Evolutionary conservation across 192 early-diverging fungal species (phyloP), one percentile per base, ranked within the genome.

Genomic region (Coemansia sp.): DNA sequence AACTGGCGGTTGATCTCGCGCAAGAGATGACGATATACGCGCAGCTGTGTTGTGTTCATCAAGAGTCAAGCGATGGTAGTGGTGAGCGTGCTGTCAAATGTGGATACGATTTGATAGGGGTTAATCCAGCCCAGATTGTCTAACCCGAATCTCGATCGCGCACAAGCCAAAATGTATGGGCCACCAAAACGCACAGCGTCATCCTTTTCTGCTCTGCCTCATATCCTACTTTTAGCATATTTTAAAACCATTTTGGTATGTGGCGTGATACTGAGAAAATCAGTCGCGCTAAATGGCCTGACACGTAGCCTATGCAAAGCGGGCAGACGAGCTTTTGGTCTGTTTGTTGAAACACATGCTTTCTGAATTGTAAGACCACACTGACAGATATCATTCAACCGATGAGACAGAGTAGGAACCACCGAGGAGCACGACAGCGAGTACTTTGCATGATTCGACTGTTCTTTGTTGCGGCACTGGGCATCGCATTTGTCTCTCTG

Each of bases 1-100:
- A 75, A 75, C 63, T 75, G 78, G 50, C 69, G 72, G 37, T 75
- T 74, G 65, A 80, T 42, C 61, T 80, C 78, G 63, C 78, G 78
- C 66, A 80, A 34, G 11, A 80, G 78, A 3, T 72, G 78, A 53
- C 78, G 78, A 21, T 80, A 80, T 1, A 62, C 42, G 65, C 50
- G 77, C 14, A 69, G 64, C 45, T 70, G 72, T 19, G 21, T 62
- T 8, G 17, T 39, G 36, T 39, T 60, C 37, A 40, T 57, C 31
- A 24, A 4, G 13, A 11, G 33, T 57, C 16, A 17, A n/a, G 29
- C 31, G 0, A 56, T 13, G 14, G 4, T 42, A 42, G 40, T 42
- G 16, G 40, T 21, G 19, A 48, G 46, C 24, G 24, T 27, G 24
- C 24, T 27, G 24, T 27, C 24, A 27, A 19, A 48, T 21, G 19